Evolutionary conservation across 2,329 filamentous ascomycete genomes (phyloP), one percentile per base, ranked within the genome.

Genomic region (Penicillium palitans): DNA sequence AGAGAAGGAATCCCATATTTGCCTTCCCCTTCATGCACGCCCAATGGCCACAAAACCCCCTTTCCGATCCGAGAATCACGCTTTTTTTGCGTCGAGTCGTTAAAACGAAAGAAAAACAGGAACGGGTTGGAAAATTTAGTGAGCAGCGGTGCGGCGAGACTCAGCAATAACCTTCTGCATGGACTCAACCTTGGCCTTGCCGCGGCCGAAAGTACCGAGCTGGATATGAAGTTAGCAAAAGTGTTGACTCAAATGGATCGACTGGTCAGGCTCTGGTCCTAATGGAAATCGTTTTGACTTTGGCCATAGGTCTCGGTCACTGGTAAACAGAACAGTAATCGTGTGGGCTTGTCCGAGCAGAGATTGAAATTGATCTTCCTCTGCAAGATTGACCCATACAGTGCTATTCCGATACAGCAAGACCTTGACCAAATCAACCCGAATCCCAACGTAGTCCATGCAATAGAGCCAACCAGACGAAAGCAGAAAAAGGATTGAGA

Each of bases 181-280:
- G 85, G 98, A 93, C 80, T 99, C 95, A 72, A 99, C 95, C 93
- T 99, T 99, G 80, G 87, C 89, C 93, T 99, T 99, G 78, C 93
- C 93, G 81, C 95, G 93, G 78, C 91, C 90, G 82, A 98, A 98
- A 74, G 95, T 98, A 80, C 95, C 95, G 85, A 99, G 93, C 90
- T 95, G 67, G 51, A 66, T 13, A 15, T 9, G 59, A 57, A 53
- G 54, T 57, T 45, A 57, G 48, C 12, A 52, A 29, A 46, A 42
- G 21, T 19, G 12, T 24, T 1, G 7, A 24, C 19, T 12, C 7
- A 7, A 37, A 21, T 33, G 1, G 4, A 27, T 21, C 17, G 7
- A 13, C 29, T 35, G 40, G 15, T 7, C 13, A 17, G 5, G 17
- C 41, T 53, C 21, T 29, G 31, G 21, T 47, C 12, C 15, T 10